Conservation (phyloP, 2,329 filamentous ascomycete genomes). For the Fusarium dlaminii region DNA sequence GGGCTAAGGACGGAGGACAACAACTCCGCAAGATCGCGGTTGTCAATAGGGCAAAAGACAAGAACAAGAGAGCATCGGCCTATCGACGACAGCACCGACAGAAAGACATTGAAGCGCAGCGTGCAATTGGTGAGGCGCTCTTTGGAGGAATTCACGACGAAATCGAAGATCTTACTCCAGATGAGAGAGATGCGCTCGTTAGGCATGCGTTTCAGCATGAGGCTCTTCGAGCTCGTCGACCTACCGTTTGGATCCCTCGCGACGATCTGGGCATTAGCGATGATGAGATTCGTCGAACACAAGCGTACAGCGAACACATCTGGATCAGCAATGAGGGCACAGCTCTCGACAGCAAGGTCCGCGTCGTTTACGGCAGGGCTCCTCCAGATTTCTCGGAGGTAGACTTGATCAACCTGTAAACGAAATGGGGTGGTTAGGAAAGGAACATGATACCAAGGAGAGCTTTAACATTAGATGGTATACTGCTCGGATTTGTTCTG, state of each 20-base stretch:
- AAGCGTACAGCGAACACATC: constrained; percentile 78
- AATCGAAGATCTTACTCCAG: constrained; percentile 91
- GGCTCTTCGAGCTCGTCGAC: constrained; percentile 83
- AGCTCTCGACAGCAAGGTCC: constrained; percentile 82
- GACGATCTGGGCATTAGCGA: constrained; percentile 92
- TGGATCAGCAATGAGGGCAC: constrained; percentile 97
- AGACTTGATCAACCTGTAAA: constrained; percentile 82
- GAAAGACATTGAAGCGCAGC: constrained; percentile 77
- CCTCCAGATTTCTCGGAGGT: constrained; percentile 91
- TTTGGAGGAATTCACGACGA: constrained; percentile 91
- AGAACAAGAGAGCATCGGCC: constrained; percentile 52
- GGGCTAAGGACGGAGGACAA: constrained; percentile 57
- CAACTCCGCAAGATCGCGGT: constrained; percentile 57
- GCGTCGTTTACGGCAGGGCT: constrained; percentile 84
- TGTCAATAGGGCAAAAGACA: constrained; percentile 36
- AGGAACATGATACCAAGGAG: no score
- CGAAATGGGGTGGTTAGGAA: no score
- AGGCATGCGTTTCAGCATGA: constrained; percentile 91
- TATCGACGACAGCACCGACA: constrained; percentile 60
- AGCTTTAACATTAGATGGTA: no score
- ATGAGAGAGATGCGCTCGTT: constrained; percentile 86
- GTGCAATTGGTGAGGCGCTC: constrained; percentile 78
- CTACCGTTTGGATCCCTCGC: constrained; percentile 92
- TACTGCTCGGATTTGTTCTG: no score
- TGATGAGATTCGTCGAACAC: constrained; percentile 85